Base-by-base conservation (phyloP, 75 land plant species). In the Pinus albicaulis region DNA sequence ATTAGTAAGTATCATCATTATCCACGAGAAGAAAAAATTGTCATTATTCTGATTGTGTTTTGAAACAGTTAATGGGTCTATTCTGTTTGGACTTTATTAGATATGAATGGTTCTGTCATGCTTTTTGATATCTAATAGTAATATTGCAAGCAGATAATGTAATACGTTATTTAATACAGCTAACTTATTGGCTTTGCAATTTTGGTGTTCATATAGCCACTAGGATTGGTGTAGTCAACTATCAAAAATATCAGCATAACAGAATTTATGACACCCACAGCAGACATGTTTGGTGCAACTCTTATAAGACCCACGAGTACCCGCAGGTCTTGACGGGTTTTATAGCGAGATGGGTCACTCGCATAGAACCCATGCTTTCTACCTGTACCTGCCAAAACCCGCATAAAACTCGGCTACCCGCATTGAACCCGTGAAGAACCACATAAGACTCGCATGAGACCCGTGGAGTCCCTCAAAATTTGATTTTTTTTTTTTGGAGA, bases 1-100 rank as follows among this genome's bases (percentile, higher is more conserved):
- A 66, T 52, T 94, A 93, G 99, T 97, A 78, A 76, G 91, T 55
- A 68, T 68, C n/a, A 41, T 41, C 48, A 13, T 68, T 68, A 48
- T 48, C 13, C 59, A 55, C 31, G 52, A 34, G 16, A 26, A 44
- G 26, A 15, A 17, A 73, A 58, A 16, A 74, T 8, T 74, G 34
- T 74, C 20, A 23, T 3, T 6, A 23, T 26, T 72, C 19, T 10
- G 7, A 14, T 56, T 48, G 74, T 64, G 8, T 24, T 34, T 36
- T 17, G 66, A 64, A 64, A 64, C 7, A 64, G 34, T 64, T 16
- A 64, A 28, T 17, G 25, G 59, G 59, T 0, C 55, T 4, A 72
- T 44, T 20, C 20, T 57, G n/a, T 72, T n/a, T 12, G 22, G 4
- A 15, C 12, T 48, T 48, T 48, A 48, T 48, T 48, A 48, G 53